These are phyloP conservation scores for Thalassia testudinum DNA, from an alignment of 116 monocot species.

Conservation along the genomic window DNA sequence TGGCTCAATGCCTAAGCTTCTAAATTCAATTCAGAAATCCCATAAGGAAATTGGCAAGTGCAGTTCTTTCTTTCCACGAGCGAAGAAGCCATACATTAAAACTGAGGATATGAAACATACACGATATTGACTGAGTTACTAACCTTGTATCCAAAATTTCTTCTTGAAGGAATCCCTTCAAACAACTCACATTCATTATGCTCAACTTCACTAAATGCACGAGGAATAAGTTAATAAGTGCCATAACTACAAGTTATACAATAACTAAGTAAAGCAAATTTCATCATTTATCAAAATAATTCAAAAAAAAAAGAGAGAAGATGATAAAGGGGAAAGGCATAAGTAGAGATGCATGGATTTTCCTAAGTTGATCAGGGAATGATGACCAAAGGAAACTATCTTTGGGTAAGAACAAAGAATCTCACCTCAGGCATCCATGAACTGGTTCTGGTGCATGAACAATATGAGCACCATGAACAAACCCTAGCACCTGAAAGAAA, in stretches of 20 bases:
- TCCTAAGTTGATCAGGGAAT: not conserved
- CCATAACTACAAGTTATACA: too few relatives aligned
- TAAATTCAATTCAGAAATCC: too few relatives aligned
- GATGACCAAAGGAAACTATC: too few relatives aligned
- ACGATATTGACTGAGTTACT: not conserved
- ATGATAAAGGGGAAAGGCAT: not conserved
- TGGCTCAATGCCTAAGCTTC: too few relatives aligned
- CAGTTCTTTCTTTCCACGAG: too few relatives aligned
- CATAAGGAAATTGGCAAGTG: too few relatives aligned
- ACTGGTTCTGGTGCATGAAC: conserved; percentile 86
- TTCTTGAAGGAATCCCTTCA: conserved; percentile 57
- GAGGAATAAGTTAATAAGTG: conserved; percentile 1
- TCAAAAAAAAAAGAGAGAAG: not conserved
- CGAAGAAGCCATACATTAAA: too few relatives aligned
- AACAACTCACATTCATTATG: conserved; percentile 44
- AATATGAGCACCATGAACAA: conserved; percentile 79
- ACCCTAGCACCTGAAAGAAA: conserved; percentile 58
- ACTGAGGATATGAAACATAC: too few relatives aligned
- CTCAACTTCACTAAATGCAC: conserved; percentile 53
- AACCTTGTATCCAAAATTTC: conserved; percentile 63
- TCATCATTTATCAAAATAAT: not conserved
- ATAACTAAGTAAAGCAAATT: too few relatives aligned
- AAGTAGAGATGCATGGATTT: too few relatives aligned
- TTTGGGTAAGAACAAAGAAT: not conserved
- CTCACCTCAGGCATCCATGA: conserved; percentile 85